Percentiles rank a stretch among this genome's conserved stretches.
Evolutionary conservation across 371 early-diverging fungal species (phyloP).

Genomic region (Mortierella sp.): DNA sequence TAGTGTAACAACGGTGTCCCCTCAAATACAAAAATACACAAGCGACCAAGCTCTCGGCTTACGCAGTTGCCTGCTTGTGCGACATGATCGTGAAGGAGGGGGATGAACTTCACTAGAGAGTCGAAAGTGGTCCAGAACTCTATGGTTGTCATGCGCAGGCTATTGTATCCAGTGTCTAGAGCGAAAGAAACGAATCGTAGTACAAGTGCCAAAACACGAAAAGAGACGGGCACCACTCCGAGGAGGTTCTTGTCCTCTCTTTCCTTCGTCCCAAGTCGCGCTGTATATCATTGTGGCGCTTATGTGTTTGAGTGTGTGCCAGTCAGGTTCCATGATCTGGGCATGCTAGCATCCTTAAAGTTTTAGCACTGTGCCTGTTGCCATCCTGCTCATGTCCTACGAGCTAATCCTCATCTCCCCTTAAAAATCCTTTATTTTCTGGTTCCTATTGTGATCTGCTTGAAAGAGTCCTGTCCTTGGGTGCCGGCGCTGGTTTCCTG

Average conservation of each 20-base stretch:
- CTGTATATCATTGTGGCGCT: background rate
- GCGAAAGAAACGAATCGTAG: background rate
- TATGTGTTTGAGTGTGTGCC: background rate
- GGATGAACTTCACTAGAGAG: background rate
- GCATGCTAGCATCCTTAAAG: background rate
- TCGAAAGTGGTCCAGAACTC: background rate
- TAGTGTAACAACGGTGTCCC: background rate
- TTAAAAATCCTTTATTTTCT: background rate
- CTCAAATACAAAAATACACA: background rate
- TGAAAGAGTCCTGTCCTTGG: background rate
- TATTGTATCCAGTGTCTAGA: background rate
- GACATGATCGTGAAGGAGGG: background rate
- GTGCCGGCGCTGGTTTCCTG: background rate
- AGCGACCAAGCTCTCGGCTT: conserved; percentile 1
- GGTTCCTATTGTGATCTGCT: background rate
- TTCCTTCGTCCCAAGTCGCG: background rate
- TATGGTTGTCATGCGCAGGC: background rate
- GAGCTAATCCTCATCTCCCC: background rate
- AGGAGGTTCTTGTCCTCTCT: too few relatives aligned
- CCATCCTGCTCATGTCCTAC: background rate
- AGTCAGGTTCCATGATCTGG: background rate
- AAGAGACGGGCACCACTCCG: too few relatives aligned
- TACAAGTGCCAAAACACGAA: background rate
- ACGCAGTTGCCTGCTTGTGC: conserved; percentile 4
- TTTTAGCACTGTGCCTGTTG: background rate